Percentiles rank a stretch among this genome's conserved stretches.
Evolutionary conservation across 352 stramenopile species (phyloP).

Genomic region (Phytophthora foliorum): DNA sequence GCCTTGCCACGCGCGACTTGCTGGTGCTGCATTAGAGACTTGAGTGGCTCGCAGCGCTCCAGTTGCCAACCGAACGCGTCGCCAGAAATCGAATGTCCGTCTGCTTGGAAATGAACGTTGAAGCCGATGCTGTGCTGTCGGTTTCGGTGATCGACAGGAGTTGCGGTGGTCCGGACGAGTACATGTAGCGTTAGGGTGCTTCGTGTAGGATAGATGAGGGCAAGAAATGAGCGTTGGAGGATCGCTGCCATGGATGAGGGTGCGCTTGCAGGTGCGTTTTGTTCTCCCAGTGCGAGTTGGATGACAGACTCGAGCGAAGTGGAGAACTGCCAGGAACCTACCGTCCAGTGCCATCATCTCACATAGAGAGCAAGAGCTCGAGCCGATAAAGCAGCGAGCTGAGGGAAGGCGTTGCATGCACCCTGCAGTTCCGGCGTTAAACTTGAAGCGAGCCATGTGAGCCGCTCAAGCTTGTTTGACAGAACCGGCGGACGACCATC

Average conservation of each 20-base stretch:
- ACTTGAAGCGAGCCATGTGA: constrained; percentile 1
- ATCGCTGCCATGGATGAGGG: background rate
- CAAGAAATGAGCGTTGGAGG: background rate
- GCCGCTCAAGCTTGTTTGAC: constrained; percentile 9
- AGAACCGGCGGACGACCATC: constrained; percentile 6
- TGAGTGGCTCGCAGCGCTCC: constrained; percentile 5
- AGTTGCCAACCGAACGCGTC: background rate
- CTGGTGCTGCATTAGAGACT: no score
- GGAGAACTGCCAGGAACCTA: background rate
- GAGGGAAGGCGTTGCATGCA: background rate
- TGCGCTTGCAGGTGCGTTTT: background rate
- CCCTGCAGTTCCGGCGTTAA: constrained; percentile 10
- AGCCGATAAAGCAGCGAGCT: no score
- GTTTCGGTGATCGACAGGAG: constrained; percentile 26
- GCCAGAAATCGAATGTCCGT: background rate
- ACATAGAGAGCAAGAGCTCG: background rate
- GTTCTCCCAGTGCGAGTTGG: background rate
- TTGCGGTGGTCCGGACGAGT: constrained; percentile 24
- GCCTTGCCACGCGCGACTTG: constrained; percentile 4
- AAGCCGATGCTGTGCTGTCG: constrained; percentile 13
- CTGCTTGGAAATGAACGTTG: constrained; percentile 3
- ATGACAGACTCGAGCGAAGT: no score
- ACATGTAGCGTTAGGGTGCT: no score
- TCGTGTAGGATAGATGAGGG: no score
- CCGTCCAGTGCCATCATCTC: background rate